These are phyloP conservation scores for Lipomyces spencermartinsiae DNA, from an alignment of 805 yeast genomes.

Conservation along the genomic window DNA sequence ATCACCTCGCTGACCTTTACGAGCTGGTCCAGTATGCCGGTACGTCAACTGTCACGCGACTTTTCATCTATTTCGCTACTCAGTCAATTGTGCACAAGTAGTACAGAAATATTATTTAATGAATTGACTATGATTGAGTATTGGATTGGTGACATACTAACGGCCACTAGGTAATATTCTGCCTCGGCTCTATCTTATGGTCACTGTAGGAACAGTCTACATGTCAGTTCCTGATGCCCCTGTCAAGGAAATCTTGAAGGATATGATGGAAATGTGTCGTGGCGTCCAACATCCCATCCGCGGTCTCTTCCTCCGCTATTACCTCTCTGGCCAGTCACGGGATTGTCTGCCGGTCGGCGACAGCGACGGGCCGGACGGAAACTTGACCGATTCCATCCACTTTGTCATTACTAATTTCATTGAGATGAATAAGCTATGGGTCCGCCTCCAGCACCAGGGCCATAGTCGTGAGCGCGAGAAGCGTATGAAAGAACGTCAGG, in stretches of 20 bases:
- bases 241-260: conserved; percentile 83
- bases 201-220: conserved; percentile 91
- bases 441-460: conserved; percentile 93
- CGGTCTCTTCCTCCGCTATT: conserved; percentile 89
- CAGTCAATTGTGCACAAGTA: not conserved
- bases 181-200: conserved; percentile 92
- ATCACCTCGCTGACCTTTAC: conserved; percentile 85
- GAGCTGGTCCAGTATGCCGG: conserved; percentile 93
- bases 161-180: conserved; percentile 68
- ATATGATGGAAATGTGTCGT: conserved; percentile 96
- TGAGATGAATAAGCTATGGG: conserved; percentile 99
- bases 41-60: conserved; percentile 14
- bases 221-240: conserved; percentile 82
- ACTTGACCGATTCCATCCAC: conserved; percentile 70
- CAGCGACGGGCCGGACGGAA: conserved; percentile 44
- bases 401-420: conserved; percentile 86
- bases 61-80: not conserved
- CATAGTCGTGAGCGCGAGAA: conserved; percentile 80
- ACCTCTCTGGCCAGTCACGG: conserved; percentile 82
- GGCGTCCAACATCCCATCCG: conserved; percentile 96
- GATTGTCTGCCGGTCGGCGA: conserved; percentile 58
- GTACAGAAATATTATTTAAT: not conserved
- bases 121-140: not conserved
- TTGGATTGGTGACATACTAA: not conserved
- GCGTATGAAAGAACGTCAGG: conserved; percentile 80